Evolutionary conservation across 2,329 filamentous ascomycete species (phyloP).

Genomic region (Plectosphaerella cucumerina): DNA sequence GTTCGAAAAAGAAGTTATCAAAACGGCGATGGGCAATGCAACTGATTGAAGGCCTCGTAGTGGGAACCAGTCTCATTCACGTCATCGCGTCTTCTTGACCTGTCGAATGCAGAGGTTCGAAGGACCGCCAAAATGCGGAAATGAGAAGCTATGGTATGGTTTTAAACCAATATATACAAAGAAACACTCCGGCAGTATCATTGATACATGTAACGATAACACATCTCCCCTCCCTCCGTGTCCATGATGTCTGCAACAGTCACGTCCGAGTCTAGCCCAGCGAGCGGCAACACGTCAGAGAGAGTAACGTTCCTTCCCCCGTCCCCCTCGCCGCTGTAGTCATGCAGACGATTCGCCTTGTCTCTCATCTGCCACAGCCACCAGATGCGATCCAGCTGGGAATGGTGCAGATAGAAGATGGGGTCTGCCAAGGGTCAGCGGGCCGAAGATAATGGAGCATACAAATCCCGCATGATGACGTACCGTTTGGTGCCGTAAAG

Average conservation of each 20-base stretch:
- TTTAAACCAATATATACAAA: too few relatives aligned
- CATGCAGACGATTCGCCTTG: slow-evolving; percentile 5
- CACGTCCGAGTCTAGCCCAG: slow-evolving; percentile 9
- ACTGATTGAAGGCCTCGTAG: too few relatives aligned
- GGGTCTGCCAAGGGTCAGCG: slow-evolving; percentile 7
- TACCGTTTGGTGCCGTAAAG: slow-evolving; percentile 11
- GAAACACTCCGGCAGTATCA: not conserved
- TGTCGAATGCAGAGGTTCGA: too few relatives aligned
- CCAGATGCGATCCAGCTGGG: slow-evolving; percentile 13
- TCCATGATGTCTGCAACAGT: slow-evolving; percentile 13
- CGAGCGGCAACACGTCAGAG: slow-evolving; percentile 7
- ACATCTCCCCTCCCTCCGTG: slow-evolving; percentile 8
- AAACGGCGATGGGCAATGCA: too few relatives aligned
- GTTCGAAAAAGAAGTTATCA: too few relatives aligned
- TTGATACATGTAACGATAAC: slow-evolving; percentile 13
- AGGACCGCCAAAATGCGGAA: too few relatives aligned
- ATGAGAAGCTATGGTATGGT: too few relatives aligned
- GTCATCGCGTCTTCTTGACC: too few relatives aligned
- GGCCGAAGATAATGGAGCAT: not conserved
- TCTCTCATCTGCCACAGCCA: slow-evolving; percentile 14
- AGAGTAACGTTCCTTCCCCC: slow-evolving; percentile 8
- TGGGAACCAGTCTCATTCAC: too few relatives aligned
- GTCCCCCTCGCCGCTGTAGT: slow-evolving; percentile 9
- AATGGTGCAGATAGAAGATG: slow-evolving; percentile 15
- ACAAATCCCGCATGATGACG: not conserved